These are phyloP conservation scores for Suillus spraguei DNA, from an alignment of 768 basidiomycete genomes.

Conservation along the genomic window DNA sequence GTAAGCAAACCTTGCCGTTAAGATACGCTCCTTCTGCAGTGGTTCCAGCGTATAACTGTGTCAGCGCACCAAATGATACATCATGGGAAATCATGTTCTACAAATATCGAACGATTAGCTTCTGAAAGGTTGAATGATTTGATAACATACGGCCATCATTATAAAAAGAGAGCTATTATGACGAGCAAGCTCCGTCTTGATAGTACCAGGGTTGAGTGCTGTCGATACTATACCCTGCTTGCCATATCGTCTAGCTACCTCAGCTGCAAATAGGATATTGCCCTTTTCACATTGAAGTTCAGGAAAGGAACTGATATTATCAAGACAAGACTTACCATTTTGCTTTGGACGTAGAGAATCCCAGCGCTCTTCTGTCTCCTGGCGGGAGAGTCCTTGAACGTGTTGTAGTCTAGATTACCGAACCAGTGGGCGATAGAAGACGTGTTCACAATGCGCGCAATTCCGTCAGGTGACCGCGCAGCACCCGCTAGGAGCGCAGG, in stretches of 20 bases:
- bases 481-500: constrained; percentile 35
- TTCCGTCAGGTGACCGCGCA: constrained; percentile 33
- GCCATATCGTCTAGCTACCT: constrained; percentile 44
- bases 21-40: constrained; percentile 39
- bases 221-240: constrained; percentile 47
- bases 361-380: constrained; percentile 11
- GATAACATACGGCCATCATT: constrained; percentile 16
- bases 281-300: constrained; percentile 33
- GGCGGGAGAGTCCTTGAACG: constrained; percentile 29
- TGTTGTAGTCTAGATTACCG: constrained; percentile 25
- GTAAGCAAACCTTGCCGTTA: constrained; percentile 45
- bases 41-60: constrained; percentile 54
- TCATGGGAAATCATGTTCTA: constrained; percentile 29
- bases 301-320: neutral
- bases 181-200: constrained; percentile 29
- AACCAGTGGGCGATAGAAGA: constrained; percentile 31
- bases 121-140: too few species aligned
- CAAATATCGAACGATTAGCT: neutral
- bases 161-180: constrained; percentile 2
- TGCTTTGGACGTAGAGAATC: constrained; percentile 33
- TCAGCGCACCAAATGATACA: constrained; percentile 46
- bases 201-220: constrained; percentile 43
- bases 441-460: constrained; percentile 39
- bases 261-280: constrained; percentile 46
- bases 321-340: constrained; percentile 26